Conservation (phyloP, 176 grass and related monocot genomes). For the Tuctoria greenei region DNA sequence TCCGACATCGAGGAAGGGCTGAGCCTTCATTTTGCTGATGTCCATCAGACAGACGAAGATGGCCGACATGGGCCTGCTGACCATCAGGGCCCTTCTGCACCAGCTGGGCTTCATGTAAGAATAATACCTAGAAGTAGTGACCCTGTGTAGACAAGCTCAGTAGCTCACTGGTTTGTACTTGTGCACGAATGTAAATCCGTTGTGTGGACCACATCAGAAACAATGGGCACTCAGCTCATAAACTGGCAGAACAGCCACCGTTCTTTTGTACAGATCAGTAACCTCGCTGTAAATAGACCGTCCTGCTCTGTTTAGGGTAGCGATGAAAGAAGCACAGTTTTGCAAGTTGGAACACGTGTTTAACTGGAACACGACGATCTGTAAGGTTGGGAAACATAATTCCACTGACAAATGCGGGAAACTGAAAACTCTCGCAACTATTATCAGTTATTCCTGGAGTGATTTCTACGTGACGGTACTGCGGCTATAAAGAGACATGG, state of each 20-base stretch:
- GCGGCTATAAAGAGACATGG: not conserved
- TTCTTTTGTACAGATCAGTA: conserved; percentile 55
- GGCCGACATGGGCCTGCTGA: conserved; percentile 9
- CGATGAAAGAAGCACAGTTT: conserved; percentile 48
- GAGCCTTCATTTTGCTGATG: conserved; percentile 67
- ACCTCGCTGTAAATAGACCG: conserved; percentile 36
- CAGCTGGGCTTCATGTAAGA: conserved; percentile 61
- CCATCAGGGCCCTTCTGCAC: conserved; percentile 26
- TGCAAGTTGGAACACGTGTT: not conserved
- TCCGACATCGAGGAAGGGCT: conserved; percentile 58
- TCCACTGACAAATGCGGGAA: no score
- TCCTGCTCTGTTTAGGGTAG: not conserved
- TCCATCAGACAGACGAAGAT: conserved; percentile 35
- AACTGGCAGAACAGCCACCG: conserved; percentile 41
- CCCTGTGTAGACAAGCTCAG: conserved; percentile 59
- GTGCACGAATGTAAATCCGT: conserved; percentile 26
- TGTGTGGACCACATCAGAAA: conserved; percentile 31
- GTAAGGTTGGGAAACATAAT: not conserved
- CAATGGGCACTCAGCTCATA: not conserved
- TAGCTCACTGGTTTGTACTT: conserved; percentile 6
- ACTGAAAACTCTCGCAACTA: no score
- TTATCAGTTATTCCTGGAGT: not conserved
- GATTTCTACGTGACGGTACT: not conserved
- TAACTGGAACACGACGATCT: not conserved
- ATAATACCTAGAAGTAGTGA: conserved; percentile 97